phyloP scores from a whole-genome alignment of 2,329 filamentous ascomycete genomes.

The Achaetomium macrosporum region DNA sequence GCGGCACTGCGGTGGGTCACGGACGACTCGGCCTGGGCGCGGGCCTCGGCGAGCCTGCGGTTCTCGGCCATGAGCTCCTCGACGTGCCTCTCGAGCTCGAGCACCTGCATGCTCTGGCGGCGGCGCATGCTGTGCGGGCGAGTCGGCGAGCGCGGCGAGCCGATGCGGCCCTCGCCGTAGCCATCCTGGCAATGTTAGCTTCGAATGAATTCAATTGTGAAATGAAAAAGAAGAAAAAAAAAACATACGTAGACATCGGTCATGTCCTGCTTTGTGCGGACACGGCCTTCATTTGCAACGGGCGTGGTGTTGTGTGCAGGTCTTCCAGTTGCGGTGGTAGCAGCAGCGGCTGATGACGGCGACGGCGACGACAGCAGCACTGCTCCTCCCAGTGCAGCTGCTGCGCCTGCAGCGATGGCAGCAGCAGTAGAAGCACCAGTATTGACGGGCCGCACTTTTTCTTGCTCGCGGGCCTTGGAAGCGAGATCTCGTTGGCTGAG shows the following conservation, averaged over 20 bases:
- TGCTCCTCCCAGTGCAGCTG: constrained; percentile 16
- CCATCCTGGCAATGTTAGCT: constrained; percentile 66
- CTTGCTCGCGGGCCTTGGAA: constrained; percentile 31
- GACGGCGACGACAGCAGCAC: constrained; percentile 2
- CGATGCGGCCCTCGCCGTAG: constrained; percentile 79
- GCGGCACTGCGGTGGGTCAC: constrained; percentile 61
- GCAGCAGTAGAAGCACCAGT: background rate
- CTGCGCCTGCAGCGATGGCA: constrained; percentile 17
- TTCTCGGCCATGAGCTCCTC: constrained; percentile 86
- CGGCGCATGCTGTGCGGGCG: constrained; percentile 93
- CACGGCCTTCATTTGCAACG: constrained; percentile 81
- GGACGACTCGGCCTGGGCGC: constrained; percentile 60
- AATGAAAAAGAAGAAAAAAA: constrained; percentile 15
- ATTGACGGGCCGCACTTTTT: constrained; percentile 4
- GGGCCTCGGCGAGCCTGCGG: constrained; percentile 67
- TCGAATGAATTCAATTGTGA: background rate
- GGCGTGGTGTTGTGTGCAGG: constrained; percentile 47
- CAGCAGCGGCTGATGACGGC: constrained; percentile 11
- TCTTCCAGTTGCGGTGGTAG: background rate
- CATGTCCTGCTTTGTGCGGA: constrained; percentile 71
- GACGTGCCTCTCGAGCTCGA: constrained; percentile 81
- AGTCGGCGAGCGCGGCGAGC: constrained; percentile 86
- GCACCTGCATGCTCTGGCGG: constrained; percentile 93
- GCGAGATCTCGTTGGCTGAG: constrained; percentile 50
- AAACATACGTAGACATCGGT: constrained; percentile 86